Evolutionary conservation across 176 grass and related monocot genomes (phyloP).

Genomic region (Dactylis glomerata): DNA sequence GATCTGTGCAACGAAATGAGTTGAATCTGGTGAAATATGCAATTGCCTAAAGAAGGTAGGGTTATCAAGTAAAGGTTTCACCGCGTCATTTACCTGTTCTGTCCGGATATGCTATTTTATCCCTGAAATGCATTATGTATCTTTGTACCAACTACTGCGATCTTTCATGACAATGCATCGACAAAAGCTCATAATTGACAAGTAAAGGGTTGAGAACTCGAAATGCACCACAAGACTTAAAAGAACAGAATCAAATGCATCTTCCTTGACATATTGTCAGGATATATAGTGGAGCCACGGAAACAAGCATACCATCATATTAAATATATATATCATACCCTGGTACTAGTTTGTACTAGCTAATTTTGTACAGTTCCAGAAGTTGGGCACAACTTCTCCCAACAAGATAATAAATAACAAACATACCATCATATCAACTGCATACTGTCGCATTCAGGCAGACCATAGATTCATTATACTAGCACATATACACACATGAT

Average conservation of each 20-base stretch:
- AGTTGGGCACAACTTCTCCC: not conserved
- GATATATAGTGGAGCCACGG: no score
- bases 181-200: no score
- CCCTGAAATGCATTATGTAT: no score
- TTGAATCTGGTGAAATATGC: no score
- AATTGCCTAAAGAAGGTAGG: no score
- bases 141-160: no score
- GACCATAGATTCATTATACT: not conserved
- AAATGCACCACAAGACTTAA: not conserved
- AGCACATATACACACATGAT: constrained; percentile 9
- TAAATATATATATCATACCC: not conserved
- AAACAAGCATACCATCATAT: not conserved
- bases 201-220: no score
- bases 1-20: no score
- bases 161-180: no score
- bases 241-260: not conserved
- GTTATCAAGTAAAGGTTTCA: no score
- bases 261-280: not conserved
- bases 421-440: not conserved
- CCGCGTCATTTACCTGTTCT: no score
- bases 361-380: not conserved
- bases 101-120: no score
- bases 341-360: not conserved
- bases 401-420: not conserved
- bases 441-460: not conserved